These are phyloP conservation scores for Psilocybe sp. DNA, from an alignment of 768 basidiomycete genomes.

Conservation along the genomic window DNA sequence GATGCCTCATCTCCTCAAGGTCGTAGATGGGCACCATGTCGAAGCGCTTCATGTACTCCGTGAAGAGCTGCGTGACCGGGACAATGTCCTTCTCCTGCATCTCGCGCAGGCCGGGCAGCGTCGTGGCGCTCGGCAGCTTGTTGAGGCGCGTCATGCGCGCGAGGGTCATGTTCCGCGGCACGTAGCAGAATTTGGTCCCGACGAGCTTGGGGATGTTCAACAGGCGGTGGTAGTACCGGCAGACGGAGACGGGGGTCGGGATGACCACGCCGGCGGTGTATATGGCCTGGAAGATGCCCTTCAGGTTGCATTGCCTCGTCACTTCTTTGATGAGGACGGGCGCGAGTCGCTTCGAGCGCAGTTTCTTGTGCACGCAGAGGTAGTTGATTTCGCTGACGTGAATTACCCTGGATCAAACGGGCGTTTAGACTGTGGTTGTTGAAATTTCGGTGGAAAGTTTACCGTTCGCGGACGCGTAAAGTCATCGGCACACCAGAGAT, in stretches of 20 bases:
- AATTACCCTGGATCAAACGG: constrained; percentile 34
- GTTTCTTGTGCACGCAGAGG: constrained; percentile 95
- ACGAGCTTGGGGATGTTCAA: constrained; percentile 91
- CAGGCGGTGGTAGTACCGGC: constrained; percentile 91
- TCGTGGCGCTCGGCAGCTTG: constrained; percentile 54
- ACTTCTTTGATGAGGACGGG: constrained; percentile 98
- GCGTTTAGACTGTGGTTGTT: background rate
- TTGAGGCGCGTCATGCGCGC: constrained; percentile 85
- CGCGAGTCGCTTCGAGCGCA: constrained; percentile 90
- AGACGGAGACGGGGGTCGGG: constrained; percentile 89
- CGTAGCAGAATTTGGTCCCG: constrained; percentile 83
- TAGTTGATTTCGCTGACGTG: constrained; percentile 91
- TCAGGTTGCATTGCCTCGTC: constrained; percentile 86
- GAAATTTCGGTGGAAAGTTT: constrained; percentile 11
- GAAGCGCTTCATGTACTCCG: constrained; percentile 81
- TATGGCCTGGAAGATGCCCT: constrained; percentile 93
- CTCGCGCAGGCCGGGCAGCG: constrained; percentile 73
- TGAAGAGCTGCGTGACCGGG: constrained; percentile 67
- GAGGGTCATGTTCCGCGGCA: constrained; percentile 84
- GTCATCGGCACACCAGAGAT: constrained; percentile 90
- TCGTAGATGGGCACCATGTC: constrained; percentile 75
- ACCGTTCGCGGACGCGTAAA: constrained; percentile 85
- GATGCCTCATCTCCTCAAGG: constrained; percentile 79
- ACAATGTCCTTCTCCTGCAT: constrained; percentile 81
- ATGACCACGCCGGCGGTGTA: constrained; percentile 94